phyloP scores from a whole-genome alignment of 805 yeast species.

The Cyberlindnera americana region DNA sequence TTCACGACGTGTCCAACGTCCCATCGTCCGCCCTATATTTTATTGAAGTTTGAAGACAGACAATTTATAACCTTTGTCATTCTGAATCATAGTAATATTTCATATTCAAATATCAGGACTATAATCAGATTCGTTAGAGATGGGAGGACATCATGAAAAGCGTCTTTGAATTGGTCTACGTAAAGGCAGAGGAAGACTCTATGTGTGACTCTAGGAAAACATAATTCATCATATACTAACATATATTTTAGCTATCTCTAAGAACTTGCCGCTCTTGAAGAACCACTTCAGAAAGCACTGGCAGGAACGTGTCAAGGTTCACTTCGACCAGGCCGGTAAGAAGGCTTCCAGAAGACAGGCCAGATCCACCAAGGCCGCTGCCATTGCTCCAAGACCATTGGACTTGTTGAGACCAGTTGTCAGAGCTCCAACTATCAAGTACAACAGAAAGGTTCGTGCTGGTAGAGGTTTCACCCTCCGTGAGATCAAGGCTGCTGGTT shows the following conservation, averaged over 20 bases:
- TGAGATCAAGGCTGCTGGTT: conserved; percentile 97
- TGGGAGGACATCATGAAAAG: no score
- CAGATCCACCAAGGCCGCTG: conserved; percentile 91
- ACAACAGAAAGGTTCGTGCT: conserved; percentile 99
- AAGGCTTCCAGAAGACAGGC: conserved; percentile 95
- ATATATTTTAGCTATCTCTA: conserved; percentile 68
- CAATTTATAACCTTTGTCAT: no score
- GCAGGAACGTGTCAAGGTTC: conserved; percentile 99
- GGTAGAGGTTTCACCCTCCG: conserved; percentile 99
- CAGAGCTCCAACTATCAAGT: conserved; percentile 97
- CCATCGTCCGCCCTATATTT: no score
- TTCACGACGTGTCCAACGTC: no score
- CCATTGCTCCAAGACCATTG: conserved; percentile 95
- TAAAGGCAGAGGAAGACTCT: conserved; percentile 1
- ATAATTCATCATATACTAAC: conserved; percentile 7
- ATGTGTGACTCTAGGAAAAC: background rate
- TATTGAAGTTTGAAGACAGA: no score
- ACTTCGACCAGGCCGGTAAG: conserved; percentile 99
- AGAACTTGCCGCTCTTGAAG: conserved; percentile 98
- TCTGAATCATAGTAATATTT: no score
- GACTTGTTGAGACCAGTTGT: conserved; percentile 96
- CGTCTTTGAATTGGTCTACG: no score
- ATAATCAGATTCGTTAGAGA: no score
- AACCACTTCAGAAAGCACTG: conserved; percentile 99
- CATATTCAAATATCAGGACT: no score